Evolutionary conservation across 1,284 basidiomycete genomes (phyloP).

Genomic region (Melanopsichium pennsylvanicum): DNA sequence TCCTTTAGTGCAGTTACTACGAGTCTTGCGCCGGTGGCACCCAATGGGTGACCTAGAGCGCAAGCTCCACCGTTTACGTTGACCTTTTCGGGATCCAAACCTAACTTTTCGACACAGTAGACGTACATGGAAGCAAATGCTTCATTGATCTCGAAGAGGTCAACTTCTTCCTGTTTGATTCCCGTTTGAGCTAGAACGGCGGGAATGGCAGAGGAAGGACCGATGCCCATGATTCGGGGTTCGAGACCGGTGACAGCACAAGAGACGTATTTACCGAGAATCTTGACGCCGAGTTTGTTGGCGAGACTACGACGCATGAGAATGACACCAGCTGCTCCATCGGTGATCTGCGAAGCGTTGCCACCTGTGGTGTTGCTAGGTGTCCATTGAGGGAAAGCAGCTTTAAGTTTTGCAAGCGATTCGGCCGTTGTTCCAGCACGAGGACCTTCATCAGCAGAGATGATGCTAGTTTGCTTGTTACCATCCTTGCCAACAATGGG

Average conservation of each 20-base stretch:
- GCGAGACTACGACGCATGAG: conserved; percentile 87
- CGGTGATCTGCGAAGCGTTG: conserved; percentile 82
- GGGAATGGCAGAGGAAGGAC: conserved; percentile 49
- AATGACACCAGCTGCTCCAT: conserved; percentile 84
- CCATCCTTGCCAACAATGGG: conserved; percentile 71
- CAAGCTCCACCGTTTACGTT: conserved; percentile 89
- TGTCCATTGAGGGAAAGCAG: conserved; percentile 89
- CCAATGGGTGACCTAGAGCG: conserved; percentile 84
- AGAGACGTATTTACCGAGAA: conserved; percentile 80
- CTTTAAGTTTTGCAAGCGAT: conserved; percentile 73
- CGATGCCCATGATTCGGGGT: conserved; percentile 83
- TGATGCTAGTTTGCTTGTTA: conserved; percentile 71
- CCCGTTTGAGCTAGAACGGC: conserved; percentile 72
- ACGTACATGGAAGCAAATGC: conserved; percentile 56
- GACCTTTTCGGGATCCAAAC: conserved; percentile 72
- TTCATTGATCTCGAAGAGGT: conserved; percentile 89
- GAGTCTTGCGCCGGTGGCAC: conserved; percentile 86
- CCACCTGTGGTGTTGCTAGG: conserved; percentile 82
- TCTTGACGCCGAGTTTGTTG: conserved; percentile 76
- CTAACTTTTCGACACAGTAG: conserved; percentile 79
- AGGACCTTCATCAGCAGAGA: conserved; percentile 83
- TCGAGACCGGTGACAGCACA: conserved; percentile 77
- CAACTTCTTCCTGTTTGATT: conserved; percentile 76
- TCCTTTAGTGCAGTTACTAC: conserved; percentile 87
- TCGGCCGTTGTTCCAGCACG: conserved; percentile 79